Base-by-base conservation (phyloP, 345 rosid species). In the Euphorbia tirucalli region DNA sequence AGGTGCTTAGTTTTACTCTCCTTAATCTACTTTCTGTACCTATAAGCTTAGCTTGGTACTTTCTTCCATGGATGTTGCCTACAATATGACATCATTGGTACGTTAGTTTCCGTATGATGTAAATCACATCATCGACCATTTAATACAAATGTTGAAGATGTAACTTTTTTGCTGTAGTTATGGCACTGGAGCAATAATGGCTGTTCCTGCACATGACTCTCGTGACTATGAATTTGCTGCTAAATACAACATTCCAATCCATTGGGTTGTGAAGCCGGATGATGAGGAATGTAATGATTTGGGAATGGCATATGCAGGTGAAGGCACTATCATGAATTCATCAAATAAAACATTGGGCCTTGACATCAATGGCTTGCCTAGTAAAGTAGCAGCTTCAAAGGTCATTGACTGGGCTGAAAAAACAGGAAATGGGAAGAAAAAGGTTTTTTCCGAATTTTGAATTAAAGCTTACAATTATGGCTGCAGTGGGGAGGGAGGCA, bases 121-220 rank as follows among this genome's bases (percentile, higher is more conserved):
- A 69, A 25, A 54, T 61, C 27, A 30, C 22, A 44, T 11, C 39
- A 61, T 48, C 13, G 37, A 44, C 19, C 30, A 21, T 54, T 43
- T 32, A 49, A 70, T 71, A 11, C 24, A 63, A 25, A 43, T 66
- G 71, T 61, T 44, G 3, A 11, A 32, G 57, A 37, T 66, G 50
- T 28, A 49, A 44, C 44, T 54, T 75, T 71, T 60, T 72, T 11
- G 63, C 14, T 75, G 64, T 89, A 93, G 98, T 80, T 93, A 93
- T 75, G 97, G 98, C 77, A 93, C 98, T 13, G 98, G 97, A 79
- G 98, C 98, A 73, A 90, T 91, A 71, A 90, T 93, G 97, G 96
- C 97, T 1, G 97, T 91, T 44, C 98, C 97, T 66, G 97, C 97
- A 35, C 98, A 93, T 78, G 98, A 93, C 67, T 70, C 81, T 16